Conservation (phyloP, 73 alveolate genomes). For the Tetrahymena borealis region DNA sequence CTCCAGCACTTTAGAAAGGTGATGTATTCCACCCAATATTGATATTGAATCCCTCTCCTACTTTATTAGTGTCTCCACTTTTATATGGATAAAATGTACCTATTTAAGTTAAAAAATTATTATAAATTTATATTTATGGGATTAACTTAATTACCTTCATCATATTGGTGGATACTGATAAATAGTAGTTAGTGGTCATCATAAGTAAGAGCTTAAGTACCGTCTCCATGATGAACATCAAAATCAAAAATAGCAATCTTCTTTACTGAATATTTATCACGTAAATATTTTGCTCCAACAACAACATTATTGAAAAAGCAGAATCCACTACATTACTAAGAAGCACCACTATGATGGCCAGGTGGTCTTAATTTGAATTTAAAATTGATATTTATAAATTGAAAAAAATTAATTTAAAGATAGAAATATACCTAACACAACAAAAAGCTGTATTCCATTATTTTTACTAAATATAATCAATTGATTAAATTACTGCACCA, state of each 20-base stretch:
- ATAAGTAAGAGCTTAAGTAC: conserved; percentile 91
- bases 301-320: conserved; percentile 96
- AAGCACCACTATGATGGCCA: conserved; percentile 92
- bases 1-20: conserved; percentile 64
- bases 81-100: neutral
- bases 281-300: conserved; percentile 84
- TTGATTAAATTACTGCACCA: neutral
- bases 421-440: neutral
- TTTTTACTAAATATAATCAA: neutral
- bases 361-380: conserved; percentile 79
- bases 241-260: conserved; percentile 91
- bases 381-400: neutral
- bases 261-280: conserved; percentile 36
- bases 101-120: neutral
- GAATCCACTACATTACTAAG: conserved; percentile 68
- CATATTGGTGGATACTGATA: conserved; percentile 89
- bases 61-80: conserved; percentile 64
- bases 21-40: conserved; percentile 72
- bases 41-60: conserved; percentile 73
- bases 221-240: conserved; percentile 99
- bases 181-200: conserved; percentile 79
- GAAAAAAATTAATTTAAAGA: neutral
- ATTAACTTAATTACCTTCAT: conserved; percentile 53
- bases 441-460: conserved; percentile 27
- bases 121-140: neutral